phyloP scores from a whole-genome alignment of 768 basidiomycete genomes.

The Leccinum incarnatum region DNA sequence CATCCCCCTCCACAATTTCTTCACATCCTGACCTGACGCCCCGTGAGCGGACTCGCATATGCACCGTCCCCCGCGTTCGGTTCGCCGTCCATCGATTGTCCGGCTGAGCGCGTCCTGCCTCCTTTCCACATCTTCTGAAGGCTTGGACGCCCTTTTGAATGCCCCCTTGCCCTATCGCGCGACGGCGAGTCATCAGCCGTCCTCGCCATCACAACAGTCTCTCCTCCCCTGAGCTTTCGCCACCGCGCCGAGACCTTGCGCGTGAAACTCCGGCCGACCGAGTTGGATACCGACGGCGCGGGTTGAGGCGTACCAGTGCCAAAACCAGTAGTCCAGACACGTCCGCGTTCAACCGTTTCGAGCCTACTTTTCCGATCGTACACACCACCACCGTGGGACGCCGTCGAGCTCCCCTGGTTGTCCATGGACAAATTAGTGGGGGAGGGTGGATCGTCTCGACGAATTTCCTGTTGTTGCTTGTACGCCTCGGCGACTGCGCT shows the following conservation, averaged over 20 bases:
- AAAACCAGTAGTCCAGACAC: background rate
- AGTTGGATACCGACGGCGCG: constrained; percentile 10
- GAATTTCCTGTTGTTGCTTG: constrained; percentile 39
- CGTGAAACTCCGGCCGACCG: constrained; percentile 25
- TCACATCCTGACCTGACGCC: constrained; percentile 9
- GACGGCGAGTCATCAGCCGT: constrained; percentile 27
- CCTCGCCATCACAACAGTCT: background rate
- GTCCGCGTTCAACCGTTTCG: constrained; percentile 4
- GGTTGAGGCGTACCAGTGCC: background rate
- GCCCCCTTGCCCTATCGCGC: constrained; percentile 6
- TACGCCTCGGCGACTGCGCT: constrained; percentile 47
- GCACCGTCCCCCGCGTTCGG: constrained; percentile 8
- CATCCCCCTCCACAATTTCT: constrained; percentile 3
- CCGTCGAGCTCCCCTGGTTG: constrained; percentile 19
- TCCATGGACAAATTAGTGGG: constrained; percentile 25
- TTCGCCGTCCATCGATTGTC: constrained; percentile 20
- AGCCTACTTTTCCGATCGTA: constrained; percentile 14
- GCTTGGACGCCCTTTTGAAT: constrained; percentile 29
- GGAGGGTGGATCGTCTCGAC: constrained; percentile 8
- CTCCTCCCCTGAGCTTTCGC: constrained; percentile 22
- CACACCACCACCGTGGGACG: constrained; percentile 6
- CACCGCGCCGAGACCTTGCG: constrained; percentile 38
- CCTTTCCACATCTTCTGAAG: constrained; percentile 31
- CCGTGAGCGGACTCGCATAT: constrained; percentile 11
- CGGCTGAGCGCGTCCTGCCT: constrained; percentile 6